Percentiles rank a stretch among this genome's conserved stretches.
Conservation (phyloP, 176 grass and related monocot species). For the Stipa capillata region DNA sequence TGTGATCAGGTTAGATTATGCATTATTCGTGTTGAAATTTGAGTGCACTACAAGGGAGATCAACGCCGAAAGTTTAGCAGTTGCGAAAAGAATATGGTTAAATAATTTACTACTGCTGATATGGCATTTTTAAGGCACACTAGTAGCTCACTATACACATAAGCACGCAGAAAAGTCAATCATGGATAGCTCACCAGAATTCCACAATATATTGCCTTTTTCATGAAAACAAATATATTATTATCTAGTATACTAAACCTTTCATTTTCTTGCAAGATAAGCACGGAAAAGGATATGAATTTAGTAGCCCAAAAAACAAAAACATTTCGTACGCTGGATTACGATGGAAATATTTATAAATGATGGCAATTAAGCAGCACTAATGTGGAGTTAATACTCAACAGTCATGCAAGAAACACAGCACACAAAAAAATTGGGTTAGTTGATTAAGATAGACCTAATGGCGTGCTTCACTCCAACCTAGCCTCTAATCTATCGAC, state of each 20-base stretch:
- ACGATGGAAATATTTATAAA: conserved; percentile 17
- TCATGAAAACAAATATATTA: neutral
- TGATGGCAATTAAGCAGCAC: neutral
- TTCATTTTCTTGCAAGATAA: conserved; percentile 35
- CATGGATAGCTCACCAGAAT: conserved; percentile 13
- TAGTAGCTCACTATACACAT: neutral
- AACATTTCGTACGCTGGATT: conserved; percentile 8
- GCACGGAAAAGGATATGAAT: neutral
- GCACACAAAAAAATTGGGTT: conserved; percentile 2
- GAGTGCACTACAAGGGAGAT: neutral
- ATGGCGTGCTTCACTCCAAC: conserved; percentile 36
- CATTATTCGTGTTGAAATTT: neutral
- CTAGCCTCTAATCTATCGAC: conserved; percentile 19
- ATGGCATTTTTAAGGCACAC: neutral
- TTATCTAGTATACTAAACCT: neutral
- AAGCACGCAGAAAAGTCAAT: neutral
- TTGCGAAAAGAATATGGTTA: neutral
- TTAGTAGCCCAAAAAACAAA: neutral
- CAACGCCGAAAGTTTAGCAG: neutral
- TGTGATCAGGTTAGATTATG: neutral
- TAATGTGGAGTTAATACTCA: conserved; percentile 17
- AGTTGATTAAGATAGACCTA: conserved; percentile 25
- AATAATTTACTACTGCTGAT: neutral
- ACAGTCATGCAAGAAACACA: conserved; percentile 25
- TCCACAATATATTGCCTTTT: conserved; percentile 10